Evolutionary conservation across 176 grass and related monocot genomes (phyloP), one percentile per base, ranked within the genome.

Genomic region (Saccharum spontaneum): DNA sequence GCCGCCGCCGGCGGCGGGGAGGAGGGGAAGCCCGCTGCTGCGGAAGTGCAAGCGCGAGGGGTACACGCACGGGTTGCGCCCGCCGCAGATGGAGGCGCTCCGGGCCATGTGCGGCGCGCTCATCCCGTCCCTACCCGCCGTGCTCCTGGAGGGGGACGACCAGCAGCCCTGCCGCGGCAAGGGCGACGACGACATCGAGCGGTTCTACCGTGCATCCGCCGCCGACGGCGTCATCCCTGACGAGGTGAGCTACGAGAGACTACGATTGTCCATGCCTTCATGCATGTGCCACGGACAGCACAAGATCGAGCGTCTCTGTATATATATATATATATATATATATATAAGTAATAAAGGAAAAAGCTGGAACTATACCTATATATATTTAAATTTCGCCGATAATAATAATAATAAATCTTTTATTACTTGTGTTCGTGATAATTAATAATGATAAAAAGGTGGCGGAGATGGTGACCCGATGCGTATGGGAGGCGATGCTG

Each of bases 31-130:
- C 82, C 92, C 86, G 36, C 39, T 86, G 66, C 90, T 94, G 55
- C 78, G 75, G 44, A 73, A 85, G 59, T 54, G 76, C 67, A 80
- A 79, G 85, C 86, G 84, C 33, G 88, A 69, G 23, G 45, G 45
- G 39, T 94, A 94, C 84, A 78, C 78, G 77, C 95, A 97, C 75
- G 90, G 90, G 8, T 82, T 97, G 38, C 81, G 43, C 13, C 67
- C 84, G 12, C 22, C 24, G 28, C 90, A 97, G 87, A 91, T 97
- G 90, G 78, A 91, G 41, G 68, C 86, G 2, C 82, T 93, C 34
- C 74, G 90, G n/a, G 90, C 90, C 87, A 88, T 97, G 46, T 97
- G 95, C 75, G 92, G 82, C 65, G 71, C 87, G 75, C 33, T 93
- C 65, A 84, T 97, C 79, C 95, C 95, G 55, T 86, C 92, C 4